A percentile compares a stretch with the other conserved stretches of the same genome.
These are phyloP conservation scores for Penicillium nordicum DNA, from an alignment of 2,329 filamentous ascomycete species.

Conservation along the genomic window DNA sequence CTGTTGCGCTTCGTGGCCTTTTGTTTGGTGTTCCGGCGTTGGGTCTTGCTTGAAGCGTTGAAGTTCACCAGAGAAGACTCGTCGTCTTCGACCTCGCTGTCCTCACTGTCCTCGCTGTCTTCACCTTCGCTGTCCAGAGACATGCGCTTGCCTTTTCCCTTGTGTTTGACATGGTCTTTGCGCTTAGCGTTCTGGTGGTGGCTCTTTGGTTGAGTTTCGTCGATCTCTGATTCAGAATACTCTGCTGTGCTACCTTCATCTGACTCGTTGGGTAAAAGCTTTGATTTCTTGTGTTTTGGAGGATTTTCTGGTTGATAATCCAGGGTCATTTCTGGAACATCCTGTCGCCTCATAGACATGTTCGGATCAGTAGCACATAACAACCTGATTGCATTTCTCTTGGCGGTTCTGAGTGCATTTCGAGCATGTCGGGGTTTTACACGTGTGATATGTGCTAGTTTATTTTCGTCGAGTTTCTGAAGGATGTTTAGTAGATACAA, in stretches of 20 bases:
- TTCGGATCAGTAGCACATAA: background rate
- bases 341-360: too few species aligned
- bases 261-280: too few species aligned
- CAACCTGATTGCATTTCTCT: background rate
- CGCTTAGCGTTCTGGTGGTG: background rate
- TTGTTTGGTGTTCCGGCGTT: background rate
- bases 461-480: background rate
- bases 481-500: background rate
- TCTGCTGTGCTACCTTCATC: background rate
- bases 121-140: too few species aligned
- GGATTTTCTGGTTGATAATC: too few species aligned
- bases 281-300: too few species aligned
- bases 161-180: background rate
- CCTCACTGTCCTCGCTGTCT: too few species aligned
- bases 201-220: background rate
- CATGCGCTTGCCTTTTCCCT: background rate
- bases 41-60: background rate
- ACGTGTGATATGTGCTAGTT: background rate
- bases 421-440: rapidly evolving
- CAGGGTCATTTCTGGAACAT: too few species aligned
- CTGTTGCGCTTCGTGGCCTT: background rate
- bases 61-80: too few species aligned
- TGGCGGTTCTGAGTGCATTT: rapidly evolving
- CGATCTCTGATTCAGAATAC: background rate
- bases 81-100: background rate